Conservation (phyloP, 495 filamentous ascomycete genomes). For the Talaromyces thailandensis region DNA sequence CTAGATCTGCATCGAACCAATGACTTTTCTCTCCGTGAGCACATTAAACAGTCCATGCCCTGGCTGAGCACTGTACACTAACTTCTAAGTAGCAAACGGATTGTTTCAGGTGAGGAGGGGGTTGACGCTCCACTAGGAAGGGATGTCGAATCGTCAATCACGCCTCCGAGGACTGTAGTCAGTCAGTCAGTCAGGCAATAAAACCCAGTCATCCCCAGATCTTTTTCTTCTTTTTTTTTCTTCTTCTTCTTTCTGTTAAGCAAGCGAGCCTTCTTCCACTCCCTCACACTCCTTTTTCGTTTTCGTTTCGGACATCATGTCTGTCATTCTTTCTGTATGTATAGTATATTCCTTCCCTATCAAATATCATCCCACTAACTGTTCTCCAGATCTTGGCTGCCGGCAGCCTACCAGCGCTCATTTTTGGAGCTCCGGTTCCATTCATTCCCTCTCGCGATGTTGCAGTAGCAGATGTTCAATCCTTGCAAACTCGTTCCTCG, state of each 20-base stretch:
- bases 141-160: neutral
- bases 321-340: constrained; percentile 7
- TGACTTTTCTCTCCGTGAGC: neutral
- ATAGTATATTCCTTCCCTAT: too few species aligned
- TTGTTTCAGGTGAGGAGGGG: neutral
- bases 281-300: constrained; percentile 5
- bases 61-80: too few species aligned
- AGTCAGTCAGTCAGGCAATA: neutral
- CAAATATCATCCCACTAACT: neutral
- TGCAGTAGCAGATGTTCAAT: constrained; percentile 3
- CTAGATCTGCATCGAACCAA: neutral
- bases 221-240: neutral
- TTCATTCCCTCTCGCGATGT: constrained; percentile 6
- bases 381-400: constrained; percentile 6
- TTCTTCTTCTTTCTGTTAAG: constrained; percentile 6
- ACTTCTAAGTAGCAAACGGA: neutral
- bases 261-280: constrained; percentile 9
- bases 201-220: neutral
- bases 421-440: constrained; percentile 6
- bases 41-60: neutral
- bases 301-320: constrained; percentile 3
- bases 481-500: neutral
- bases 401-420: constrained; percentile 7
- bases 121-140: neutral
- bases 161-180: neutral